Base-by-base conservation (phyloP, 2,329 filamentous ascomycete species). In the Penicillium vulpinum region DNA sequence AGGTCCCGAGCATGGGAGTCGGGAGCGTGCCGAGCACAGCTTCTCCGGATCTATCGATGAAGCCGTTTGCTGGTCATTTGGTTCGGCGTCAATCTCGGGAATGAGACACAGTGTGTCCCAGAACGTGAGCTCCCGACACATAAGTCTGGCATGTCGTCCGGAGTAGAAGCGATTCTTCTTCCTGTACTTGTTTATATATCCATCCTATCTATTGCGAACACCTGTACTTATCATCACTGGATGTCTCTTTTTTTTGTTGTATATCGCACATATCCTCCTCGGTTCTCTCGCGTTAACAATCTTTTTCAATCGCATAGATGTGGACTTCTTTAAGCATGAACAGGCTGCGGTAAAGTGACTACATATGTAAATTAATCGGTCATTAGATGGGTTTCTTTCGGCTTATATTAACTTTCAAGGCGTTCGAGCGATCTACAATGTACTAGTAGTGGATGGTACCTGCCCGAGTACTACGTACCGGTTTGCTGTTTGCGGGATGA, bases 131-230 rank as follows among this genome's bases (percentile, higher is more conserved):
- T 33, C 41, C 31, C 35, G 39, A 51, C 24, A 13, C 4, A n/a
- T 22, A 16, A 13, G 10, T 21, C 21, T 26, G 43, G 35, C 51
- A 38, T 22, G 26, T 52, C 54, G 40, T 50, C 40, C 48, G 40
- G 48, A 46, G 48, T 56, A 56, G 54, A 52, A 51, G 54, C 54
- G 54, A 46, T 40, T 46, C 35, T 28, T 38, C 22, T 33, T 41
- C 51, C 26, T 41, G 36, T 56, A 45, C 35, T 56, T 52, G 48
- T 56, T 26, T 35, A 56, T 52, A 56, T 56, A 56, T 56, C 28
- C 44, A 33, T 21, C 26, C 3, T 52, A 52, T 46, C 22, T 40
- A 28, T 18, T 28, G 38, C 44, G 26, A 48, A n/a, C 7, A 16
- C 31, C 21, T 56, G 48, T 52, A 51, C 24, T 28, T 51, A 51